phyloP scores from a whole-genome alignment of 495 filamentous ascomycete genomes.

The Tuber indicum region DNA sequence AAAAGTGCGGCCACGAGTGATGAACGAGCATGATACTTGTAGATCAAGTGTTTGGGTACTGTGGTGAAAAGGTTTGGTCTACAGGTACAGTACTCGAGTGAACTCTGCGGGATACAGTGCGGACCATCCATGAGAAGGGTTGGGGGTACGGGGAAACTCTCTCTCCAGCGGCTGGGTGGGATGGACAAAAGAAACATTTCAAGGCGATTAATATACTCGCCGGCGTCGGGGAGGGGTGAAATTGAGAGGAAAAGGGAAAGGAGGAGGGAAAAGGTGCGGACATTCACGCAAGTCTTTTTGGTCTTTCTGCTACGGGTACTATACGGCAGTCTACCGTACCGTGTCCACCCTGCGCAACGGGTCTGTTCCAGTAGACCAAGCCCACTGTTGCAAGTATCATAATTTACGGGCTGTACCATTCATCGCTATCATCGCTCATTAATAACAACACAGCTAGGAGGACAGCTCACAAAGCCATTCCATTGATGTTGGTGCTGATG shows the following conservation, averaged over 20 bases:
- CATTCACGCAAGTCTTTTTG: not conserved
- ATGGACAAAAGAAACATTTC: slow-evolving; percentile 13
- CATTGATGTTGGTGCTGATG: not conserved
- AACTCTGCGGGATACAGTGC: slow-evolving; percentile 3
- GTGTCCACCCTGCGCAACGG: not conserved
- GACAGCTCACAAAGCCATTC: not conserved
- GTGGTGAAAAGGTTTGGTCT: not conserved
- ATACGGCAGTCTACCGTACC: not conserved
- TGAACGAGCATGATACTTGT: not conserved
- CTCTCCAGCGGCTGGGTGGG: slow-evolving; percentile 24
- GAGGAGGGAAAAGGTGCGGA: not conserved
- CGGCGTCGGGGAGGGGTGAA: not conserved
- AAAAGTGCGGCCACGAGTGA: not conserved
- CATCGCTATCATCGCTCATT: not conserved
- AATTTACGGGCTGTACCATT: too few species aligned
- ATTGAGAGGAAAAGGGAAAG: not conserved
- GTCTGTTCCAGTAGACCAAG: not conserved
- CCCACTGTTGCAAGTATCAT: not conserved
- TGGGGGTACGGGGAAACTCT: slow-evolving; percentile 18
- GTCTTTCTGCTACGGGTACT: not conserved
- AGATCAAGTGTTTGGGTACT: not conserved
- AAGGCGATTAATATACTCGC: not conserved
- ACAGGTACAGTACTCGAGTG: too few species aligned
- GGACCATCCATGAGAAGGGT: slow-evolving; percentile 1
- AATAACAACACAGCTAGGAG: not conserved